A percentile compares a stretch with the other conserved stretches of the same genome.
Evolutionary conservation across 495 filamentous ascomycete genomes (phyloP).

Genomic region (Aspergillus sclerotiicarbonarius): DNA sequence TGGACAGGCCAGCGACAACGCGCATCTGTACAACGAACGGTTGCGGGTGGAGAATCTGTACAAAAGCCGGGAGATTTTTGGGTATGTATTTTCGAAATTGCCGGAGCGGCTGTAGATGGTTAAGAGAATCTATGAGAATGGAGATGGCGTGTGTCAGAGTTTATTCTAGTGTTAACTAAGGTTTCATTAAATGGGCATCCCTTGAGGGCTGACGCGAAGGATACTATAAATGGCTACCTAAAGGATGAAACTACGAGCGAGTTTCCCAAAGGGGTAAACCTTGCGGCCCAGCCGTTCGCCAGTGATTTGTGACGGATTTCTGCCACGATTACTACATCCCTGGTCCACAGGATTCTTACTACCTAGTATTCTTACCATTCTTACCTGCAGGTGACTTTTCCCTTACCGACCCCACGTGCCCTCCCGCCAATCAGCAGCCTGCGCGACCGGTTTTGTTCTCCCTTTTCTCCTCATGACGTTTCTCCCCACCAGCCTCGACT

Average conservation of each 20-base stretch:
- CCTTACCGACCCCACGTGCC: neutral
- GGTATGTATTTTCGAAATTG: constrained; percentile 74
- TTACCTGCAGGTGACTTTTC: too few species aligned
- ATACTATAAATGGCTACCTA: neutral
- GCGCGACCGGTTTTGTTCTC: too few species aligned
- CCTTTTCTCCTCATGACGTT: too few species aligned
- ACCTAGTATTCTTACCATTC: too few species aligned
- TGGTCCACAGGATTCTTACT: too few species aligned
- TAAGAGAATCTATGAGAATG: neutral
- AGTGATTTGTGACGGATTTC: too few species aligned
- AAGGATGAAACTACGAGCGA: neutral
- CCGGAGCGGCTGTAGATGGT: constrained; percentile 42
- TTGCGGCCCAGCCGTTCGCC: neutral
- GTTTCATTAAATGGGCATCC: neutral
- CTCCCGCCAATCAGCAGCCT: neutral
- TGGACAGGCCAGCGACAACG: constrained; percentile 90
- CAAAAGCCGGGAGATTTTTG: constrained; percentile 89
- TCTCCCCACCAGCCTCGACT: too few species aligned
- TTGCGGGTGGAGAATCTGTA: constrained; percentile 82
- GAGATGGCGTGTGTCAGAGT: too few species aligned
- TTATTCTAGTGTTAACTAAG: too few species aligned
- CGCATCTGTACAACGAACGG: constrained; percentile 93
- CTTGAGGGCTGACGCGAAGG: neutral
- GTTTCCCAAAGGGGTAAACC: neutral
- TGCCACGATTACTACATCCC: too few species aligned